Conservation (phyloP, 2,329 filamentous ascomycete species). For the Aschersonia sp. region DNA sequence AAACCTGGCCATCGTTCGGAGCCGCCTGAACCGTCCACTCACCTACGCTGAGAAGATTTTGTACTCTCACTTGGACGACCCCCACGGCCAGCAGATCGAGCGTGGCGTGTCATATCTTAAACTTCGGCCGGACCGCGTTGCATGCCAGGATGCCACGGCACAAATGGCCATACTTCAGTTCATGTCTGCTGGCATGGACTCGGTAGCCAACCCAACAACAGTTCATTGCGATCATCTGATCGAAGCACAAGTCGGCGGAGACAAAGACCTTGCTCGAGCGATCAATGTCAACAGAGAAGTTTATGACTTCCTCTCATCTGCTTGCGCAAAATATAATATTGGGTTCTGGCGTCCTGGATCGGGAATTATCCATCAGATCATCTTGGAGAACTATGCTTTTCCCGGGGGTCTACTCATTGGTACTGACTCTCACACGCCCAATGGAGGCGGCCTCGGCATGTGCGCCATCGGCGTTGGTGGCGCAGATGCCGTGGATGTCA, state of each 20-base stretch:
- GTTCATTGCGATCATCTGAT: constrained; percentile 99
- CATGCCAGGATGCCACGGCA: constrained; percentile 97
- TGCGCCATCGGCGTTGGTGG: constrained; percentile 91
- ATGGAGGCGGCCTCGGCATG: constrained; percentile 93
- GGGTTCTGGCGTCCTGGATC: constrained; percentile 99
- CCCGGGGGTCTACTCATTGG: constrained; percentile 95
- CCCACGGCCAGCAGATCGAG: constrained; percentile 90
- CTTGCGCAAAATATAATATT: constrained; percentile 99
- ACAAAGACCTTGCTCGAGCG: constrained; percentile 85
- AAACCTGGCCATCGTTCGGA: constrained; percentile 83
- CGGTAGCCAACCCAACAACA: constrained; percentile 84
- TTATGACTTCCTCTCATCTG: constrained; percentile 88
- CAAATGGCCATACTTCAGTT: constrained; percentile 99
- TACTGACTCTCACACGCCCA: constrained; percentile 95
- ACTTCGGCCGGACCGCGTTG: constrained; percentile 91
- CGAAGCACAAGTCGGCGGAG: constrained; percentile 86
- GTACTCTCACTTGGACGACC: constrained; percentile 97
- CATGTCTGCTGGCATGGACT: constrained; percentile 96
- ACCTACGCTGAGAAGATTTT: constrained; percentile 97
- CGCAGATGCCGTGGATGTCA: constrained; percentile 96
- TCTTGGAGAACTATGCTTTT: constrained; percentile 98
- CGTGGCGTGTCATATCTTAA: constrained; percentile 92
- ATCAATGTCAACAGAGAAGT: constrained; percentile 97
- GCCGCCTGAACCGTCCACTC: constrained; percentile 80
- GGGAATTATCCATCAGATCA: constrained; percentile 98